A percentile compares a stretch with the other conserved stretches of the same genome.
Conservation (phyloP, 108 stramenopile genomes). For the Tribonema minus region DNA sequence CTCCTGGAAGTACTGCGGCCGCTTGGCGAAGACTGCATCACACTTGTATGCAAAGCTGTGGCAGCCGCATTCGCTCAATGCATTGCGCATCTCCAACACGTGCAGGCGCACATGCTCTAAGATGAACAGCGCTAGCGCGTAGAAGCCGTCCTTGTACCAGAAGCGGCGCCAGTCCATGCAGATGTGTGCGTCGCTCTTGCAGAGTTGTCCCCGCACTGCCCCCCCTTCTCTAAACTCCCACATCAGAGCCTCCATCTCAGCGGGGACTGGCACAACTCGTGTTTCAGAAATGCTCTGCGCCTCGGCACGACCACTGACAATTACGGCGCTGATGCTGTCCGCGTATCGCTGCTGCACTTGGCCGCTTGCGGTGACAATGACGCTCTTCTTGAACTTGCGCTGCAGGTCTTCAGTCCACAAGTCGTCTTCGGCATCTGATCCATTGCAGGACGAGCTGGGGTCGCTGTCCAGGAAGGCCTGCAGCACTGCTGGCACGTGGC, state of each 20-base stretch:
- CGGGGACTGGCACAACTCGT: neutral
- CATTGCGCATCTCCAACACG: neutral
- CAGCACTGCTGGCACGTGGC: neutral
- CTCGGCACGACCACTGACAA: neutral
- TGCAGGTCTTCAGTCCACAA: neutral
- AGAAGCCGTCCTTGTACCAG: constrained; percentile 9
- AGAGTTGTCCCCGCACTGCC: too few species aligned
- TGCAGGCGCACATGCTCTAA: neutral
- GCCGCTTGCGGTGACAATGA: neutral
- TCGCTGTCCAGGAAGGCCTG: neutral
- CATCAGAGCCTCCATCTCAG: neutral
- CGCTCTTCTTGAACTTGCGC: constrained; percentile 3
- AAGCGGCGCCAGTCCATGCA: neutral
- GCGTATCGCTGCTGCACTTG: constrained; percentile 11
- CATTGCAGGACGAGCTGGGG: neutral
- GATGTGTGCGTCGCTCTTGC: neutral
- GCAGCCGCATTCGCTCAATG: neutral
- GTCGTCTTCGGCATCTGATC: neutral
- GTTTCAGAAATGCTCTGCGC: neutral
- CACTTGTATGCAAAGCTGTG: constrained; percentile 9
- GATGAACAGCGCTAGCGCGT: neutral
- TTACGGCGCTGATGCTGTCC: neutral
- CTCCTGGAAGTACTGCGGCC: neutral
- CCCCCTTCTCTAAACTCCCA: neutral
- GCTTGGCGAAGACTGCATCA: constrained; percentile 7